Base-by-base conservation (phyloP, 805 yeast species). In the Hyphopichia homilentoma region DNA sequence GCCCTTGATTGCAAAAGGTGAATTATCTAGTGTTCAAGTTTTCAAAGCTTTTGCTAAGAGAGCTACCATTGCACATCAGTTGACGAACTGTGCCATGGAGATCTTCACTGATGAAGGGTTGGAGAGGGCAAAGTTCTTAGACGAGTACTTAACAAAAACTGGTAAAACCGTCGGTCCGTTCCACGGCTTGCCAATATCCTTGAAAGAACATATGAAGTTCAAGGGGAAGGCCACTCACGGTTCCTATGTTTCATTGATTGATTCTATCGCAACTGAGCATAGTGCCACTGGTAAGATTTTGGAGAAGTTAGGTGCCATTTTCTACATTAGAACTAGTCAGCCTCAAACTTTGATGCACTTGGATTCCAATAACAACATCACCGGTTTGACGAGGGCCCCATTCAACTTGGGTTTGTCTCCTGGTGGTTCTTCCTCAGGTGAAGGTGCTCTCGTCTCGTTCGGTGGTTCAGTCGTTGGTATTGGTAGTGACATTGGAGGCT, bases 151-250 rank as follows among this genome's bases (percentile, higher is more conserved):
- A 35, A 53, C 50, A 33, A 42, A 62, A 26, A 54, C 68, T 25
- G 81, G 79, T 11, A 65, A 70, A 40, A 53, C 68, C 2, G 47
- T 73, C 21, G 85, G 85, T 18, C 80, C 83, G 2, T 64, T 80
- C 29, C 85, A 80, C 44, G 87, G 87, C 2, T 55, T 80, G 19
- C 87, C 86, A 2, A 58, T 79, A 20, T 76, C 83, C 1, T 60
- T 79, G 33, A 79, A 79, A 39, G 81, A 71, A 41, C 74, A 69
- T 36, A 57, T 63, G 54, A 41, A 48, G 36, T 62, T 44, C 45
- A 52, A 44, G 33, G 61, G 55, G 20, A 59, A 44, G 33, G 45
- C 52, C 38, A 57, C 69, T 8, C 70, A 65, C 41, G 71, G 57
- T 14, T 58, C 65, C 7, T 65, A 54, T 39, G 73, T 67, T 5